These are phyloP conservation scores for Pythium brachiatum DNA, from an alignment of 352 stramenopile genomes.

Conservation along the genomic window DNA sequence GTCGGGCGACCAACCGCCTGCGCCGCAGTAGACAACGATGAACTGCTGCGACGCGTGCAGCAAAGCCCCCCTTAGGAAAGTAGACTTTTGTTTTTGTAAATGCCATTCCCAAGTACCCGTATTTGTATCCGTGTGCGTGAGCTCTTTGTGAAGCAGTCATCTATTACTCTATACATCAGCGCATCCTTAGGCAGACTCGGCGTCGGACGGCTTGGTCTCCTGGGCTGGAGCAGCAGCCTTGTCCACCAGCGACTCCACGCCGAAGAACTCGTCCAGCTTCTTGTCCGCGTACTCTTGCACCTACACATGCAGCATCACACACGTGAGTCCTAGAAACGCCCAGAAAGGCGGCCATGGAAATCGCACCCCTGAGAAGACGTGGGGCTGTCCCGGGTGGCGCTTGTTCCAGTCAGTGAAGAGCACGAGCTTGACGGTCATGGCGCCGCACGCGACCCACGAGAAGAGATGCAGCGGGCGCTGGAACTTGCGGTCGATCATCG, in stretches of 20 bases:
- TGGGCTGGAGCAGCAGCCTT: neutral
- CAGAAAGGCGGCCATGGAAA: neutral
- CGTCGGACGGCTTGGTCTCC: slow-evolving; percentile 1
- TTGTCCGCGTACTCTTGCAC: slow-evolving; percentile 76
- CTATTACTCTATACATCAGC: no score
- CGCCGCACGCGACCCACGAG: slow-evolving; percentile 70
- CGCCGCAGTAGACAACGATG: slow-evolving; percentile 12
- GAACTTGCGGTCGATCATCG: slow-evolving; percentile 85
- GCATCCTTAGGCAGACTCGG: neutral
- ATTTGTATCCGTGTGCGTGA: no score
- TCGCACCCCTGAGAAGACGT: slow-evolving; percentile 76
- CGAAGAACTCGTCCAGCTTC: slow-evolving; percentile 87
- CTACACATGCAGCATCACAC: slow-evolving; percentile 18
- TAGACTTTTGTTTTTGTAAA: slow-evolving; percentile 7
- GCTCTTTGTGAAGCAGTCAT: no score
- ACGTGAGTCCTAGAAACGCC: neutral
- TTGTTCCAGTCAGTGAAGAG: slow-evolving; percentile 82
- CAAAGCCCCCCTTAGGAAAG: neutral
- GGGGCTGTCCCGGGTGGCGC: slow-evolving; percentile 52
- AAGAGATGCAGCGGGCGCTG: slow-evolving; percentile 84
- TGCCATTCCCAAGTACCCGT: neutral
- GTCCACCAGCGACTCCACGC: slow-evolving; percentile 47
- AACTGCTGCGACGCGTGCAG: no score
- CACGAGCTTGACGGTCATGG: slow-evolving; percentile 82
- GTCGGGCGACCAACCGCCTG: slow-evolving; percentile 16